phyloP scores from a whole-genome alignment of 257 asterid genomes.

The Solanum pimpinellifolium region DNA sequence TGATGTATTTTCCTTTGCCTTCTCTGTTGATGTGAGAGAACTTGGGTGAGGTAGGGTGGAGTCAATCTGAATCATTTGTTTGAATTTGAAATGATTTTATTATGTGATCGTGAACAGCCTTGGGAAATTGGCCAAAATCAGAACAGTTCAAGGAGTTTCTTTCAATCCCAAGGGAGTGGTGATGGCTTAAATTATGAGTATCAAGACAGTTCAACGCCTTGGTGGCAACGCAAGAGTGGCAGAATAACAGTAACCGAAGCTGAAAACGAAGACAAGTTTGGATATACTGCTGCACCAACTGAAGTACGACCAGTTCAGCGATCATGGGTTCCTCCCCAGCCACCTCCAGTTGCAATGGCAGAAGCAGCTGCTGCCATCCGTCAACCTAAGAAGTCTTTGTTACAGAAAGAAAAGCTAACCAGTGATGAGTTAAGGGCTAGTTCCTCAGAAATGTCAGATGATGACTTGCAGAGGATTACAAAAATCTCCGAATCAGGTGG shows the following conservation, averaged over 20 bases:
- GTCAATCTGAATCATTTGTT: neutral
- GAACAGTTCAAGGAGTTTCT: slow-evolving; percentile 24
- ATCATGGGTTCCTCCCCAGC: slow-evolving; percentile 93
- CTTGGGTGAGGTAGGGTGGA: neutral
- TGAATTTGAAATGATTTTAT: neutral
- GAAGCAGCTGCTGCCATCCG: slow-evolving; percentile 95
- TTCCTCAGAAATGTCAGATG: slow-evolving; percentile 35
- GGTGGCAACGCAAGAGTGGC: slow-evolving; percentile 53
- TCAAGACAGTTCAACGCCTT: slow-evolving; percentile 30
- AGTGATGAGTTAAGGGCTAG: slow-evolving; percentile 43
- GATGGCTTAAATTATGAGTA: slow-evolving; percentile 10
- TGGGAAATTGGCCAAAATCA: slow-evolving; percentile 66
- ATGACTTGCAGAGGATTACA: slow-evolving; percentile 62
- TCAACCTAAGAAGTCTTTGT: slow-evolving; percentile 54
- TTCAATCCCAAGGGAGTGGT: slow-evolving; percentile 30
- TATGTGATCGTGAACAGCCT: slow-evolving; percentile 38
- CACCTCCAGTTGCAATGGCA: slow-evolving; percentile 80
- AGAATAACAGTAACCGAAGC: slow-evolving; percentile 58
- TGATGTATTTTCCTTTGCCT: neutral
- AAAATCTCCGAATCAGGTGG: slow-evolving; percentile 66
- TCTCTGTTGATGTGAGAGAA: neutral
- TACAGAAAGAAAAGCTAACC: slow-evolving; percentile 33
- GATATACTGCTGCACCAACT: slow-evolving; percentile 5
- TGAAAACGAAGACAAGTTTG: slow-evolving; percentile 27
- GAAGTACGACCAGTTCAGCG: slow-evolving; percentile 39